Evolutionary conservation across 305 asterid species (phyloP).

Genomic region (Fraxinus ornus): DNA sequence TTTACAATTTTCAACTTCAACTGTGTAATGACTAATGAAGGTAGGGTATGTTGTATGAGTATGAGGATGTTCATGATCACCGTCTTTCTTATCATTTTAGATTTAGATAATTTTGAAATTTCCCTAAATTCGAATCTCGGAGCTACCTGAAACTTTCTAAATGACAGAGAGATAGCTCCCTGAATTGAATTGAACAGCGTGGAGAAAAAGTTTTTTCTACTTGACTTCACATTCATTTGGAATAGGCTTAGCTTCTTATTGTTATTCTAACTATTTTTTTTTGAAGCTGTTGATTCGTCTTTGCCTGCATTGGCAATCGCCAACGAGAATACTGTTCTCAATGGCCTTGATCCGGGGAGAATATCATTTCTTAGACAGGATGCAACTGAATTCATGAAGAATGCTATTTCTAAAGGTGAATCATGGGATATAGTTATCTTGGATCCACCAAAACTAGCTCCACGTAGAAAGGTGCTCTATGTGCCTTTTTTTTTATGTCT

Average conservation of each 20-base stretch:
- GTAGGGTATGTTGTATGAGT: neutral
- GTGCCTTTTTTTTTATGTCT: slow-evolving; percentile 5
- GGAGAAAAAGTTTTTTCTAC: neutral
- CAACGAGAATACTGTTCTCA: slow-evolving; percentile 56
- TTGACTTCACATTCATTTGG: neutral
- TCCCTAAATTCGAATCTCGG: neutral
- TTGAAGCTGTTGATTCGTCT: slow-evolving; percentile 86
- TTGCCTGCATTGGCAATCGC: slow-evolving; percentile 85
- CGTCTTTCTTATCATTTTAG: neutral
- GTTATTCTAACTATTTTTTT: neutral
- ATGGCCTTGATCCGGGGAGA: slow-evolving; percentile 22
- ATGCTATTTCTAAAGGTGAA: slow-evolving; percentile 63
- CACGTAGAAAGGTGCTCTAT: slow-evolving; percentile 63
- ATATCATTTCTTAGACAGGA: slow-evolving; percentile 73
- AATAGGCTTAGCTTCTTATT: neutral
- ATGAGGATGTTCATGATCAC: neutral
- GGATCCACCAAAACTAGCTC: slow-evolving; percentile 98
- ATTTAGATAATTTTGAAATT: slow-evolving; percentile 1
- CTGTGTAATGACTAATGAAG: neutral
- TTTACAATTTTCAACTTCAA: neutral
- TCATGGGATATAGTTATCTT: slow-evolving; percentile 88
- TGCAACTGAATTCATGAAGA: slow-evolving; percentile 80
- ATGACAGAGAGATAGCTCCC: neutral
- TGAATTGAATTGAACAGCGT: neutral
- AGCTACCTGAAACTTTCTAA: neutral